These are phyloP conservation scores for Aspergillus aculeatinus DNA, from an alignment of 2,329 filamentous ascomycete genomes.

Conservation along the genomic window DNA sequence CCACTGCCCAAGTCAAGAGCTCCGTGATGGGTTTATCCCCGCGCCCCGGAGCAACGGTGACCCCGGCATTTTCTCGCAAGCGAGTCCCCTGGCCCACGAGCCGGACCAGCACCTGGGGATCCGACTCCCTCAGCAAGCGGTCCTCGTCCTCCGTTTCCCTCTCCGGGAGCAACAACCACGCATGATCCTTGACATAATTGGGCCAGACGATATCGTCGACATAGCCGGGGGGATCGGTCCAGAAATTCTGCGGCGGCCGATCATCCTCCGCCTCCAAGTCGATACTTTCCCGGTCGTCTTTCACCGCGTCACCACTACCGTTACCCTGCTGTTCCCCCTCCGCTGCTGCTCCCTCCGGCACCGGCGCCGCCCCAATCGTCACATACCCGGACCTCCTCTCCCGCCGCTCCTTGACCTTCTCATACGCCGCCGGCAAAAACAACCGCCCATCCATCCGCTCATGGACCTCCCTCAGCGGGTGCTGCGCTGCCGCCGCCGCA, in stretches of 20 bases:
- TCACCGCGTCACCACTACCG: constrained; percentile 3
- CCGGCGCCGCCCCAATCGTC: constrained; percentile 43
- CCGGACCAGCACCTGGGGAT: constrained; percentile 28
- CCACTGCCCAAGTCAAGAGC: constrained; percentile 68
- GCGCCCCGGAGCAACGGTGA: constrained; percentile 49
- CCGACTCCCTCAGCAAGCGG: neutral
- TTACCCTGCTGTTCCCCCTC: too few species aligned
- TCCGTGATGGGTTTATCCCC: constrained; percentile 61
- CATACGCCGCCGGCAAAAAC: constrained; percentile 70
- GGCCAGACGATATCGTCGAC: constrained; percentile 96
- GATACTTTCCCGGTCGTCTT: constrained; percentile 10
- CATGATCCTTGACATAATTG: constrained; percentile 80
- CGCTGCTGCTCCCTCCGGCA: neutral
- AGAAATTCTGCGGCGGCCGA: constrained; percentile 70
- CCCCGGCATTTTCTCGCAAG: constrained; percentile 48
- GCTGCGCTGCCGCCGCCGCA: constrained; percentile 15
- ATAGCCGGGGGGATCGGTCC: constrained; percentile 91
- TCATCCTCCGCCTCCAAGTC: constrained; percentile 34
- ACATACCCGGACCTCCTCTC: constrained; percentile 48
- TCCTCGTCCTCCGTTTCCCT: constrained; percentile 46
- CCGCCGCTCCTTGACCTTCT: constrained; percentile 41
- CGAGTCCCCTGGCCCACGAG: constrained; percentile 35
- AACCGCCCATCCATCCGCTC: constrained; percentile 67
- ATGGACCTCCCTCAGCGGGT: constrained; percentile 32
- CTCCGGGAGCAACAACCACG: constrained; percentile 71